These are phyloP conservation scores for Aquilaria sinensis DNA, from an alignment of 345 rosid genomes.

Conservation along the genomic window DNA sequence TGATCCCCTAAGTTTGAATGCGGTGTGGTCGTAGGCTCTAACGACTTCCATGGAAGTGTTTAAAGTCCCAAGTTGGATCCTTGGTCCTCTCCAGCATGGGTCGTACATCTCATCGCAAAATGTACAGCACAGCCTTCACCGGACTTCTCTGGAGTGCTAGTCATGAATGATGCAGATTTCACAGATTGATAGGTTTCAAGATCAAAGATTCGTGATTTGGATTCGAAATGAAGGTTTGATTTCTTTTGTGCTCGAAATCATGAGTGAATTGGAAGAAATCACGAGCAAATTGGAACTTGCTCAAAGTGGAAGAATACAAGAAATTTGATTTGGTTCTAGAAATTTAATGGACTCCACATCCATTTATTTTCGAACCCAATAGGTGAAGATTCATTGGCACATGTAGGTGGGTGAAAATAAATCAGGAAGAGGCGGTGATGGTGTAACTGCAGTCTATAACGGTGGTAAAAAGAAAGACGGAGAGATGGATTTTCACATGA, in stretches of 20 bases:
- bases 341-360: neutral
- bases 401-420: no score
- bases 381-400: slow-evolving; percentile 31
- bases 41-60: slow-evolving; percentile 72
- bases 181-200: slow-evolving; percentile 10
- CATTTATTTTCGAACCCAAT: neutral
- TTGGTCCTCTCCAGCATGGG: slow-evolving; percentile 61
- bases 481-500: no score
- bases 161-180: neutral
- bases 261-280: slow-evolving; percentile 16
- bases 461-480: no score
- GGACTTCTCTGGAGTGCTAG: slow-evolving; percentile 80
- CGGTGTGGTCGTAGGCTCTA: slow-evolving; percentile 77
- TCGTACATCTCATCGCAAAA: slow-evolving; percentile 90
- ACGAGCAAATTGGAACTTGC: neutral
- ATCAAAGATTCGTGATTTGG: neutral
- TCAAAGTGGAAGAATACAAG: slow-evolving; percentile 5
- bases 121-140: slow-evolving; percentile 90
- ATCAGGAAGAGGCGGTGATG: no score
- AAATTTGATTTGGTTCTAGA: slow-evolving; percentile 6
- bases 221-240: neutral
- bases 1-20: slow-evolving; percentile 69
- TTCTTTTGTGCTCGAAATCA: no score
- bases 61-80: slow-evolving; percentile 87
- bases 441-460: no score